A percentile compares a stretch with the other conserved stretches of the same genome.
Evolutionary conservation across 345 rosid genomes (phyloP).

Genomic region (Acer saccharum): DNA sequence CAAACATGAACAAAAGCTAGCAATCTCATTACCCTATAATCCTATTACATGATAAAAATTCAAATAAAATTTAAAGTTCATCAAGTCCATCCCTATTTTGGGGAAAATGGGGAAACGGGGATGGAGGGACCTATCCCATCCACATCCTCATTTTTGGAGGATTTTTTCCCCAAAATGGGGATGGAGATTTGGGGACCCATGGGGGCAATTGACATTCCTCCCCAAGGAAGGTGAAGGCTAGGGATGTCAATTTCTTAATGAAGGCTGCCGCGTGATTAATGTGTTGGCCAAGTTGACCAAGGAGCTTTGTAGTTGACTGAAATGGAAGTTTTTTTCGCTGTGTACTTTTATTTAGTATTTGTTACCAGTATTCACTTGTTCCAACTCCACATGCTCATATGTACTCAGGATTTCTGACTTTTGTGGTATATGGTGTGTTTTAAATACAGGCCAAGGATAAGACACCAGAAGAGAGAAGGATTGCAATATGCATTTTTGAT

Average conservation of each 20-base stretch:
- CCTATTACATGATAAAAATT: no score
- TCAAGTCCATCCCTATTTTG: no score
- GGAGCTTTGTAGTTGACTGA: not conserved
- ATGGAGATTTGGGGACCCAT: no score
- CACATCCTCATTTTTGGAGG: no score
- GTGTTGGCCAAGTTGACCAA: not conserved
- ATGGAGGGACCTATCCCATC: no score
- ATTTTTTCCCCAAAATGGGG: no score
- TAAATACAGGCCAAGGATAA: constrained; percentile 87
- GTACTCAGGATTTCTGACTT: not conserved
- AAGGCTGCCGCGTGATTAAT: not conserved
- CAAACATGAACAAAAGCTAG: no score
- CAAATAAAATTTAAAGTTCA: no score
- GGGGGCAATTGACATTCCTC: not conserved
- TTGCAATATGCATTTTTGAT: constrained; percentile 99
- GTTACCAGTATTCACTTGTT: not conserved
- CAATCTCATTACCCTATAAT: no score
- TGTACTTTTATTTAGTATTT: not conserved
- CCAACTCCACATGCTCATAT: not conserved
- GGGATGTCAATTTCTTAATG: not conserved
- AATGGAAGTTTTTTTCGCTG: not conserved
- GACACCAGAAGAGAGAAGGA: constrained; percentile 98
- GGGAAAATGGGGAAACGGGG: no score
- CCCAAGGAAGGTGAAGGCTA: not conserved
- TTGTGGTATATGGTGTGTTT: not conserved